Percentiles rank a stretch among this genome's conserved stretches.
Conservation (phyloP, 2,329 filamentous ascomycete species). For the Verticillium zaregamsianum region DNA sequence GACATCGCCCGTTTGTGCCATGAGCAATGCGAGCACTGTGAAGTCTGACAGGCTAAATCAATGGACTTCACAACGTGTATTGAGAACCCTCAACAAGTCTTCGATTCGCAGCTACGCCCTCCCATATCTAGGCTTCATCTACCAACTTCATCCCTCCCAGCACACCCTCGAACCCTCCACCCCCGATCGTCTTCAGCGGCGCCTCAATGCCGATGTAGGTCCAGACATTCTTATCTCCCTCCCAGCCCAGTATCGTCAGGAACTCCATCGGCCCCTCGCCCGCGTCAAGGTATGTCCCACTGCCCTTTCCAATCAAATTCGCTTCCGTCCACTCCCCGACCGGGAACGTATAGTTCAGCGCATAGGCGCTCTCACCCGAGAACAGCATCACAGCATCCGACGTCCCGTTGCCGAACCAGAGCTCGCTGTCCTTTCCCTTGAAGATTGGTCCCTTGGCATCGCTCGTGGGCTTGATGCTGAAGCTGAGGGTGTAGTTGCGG, state of each 20-base stretch:
- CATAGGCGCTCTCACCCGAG: conserved; percentile 11
- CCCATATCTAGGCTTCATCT: conserved; percentile 1
- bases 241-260: conserved; percentile 10
- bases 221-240: conserved; percentile 8
- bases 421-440: conserved; percentile 10
- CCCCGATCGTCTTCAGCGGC: conserved; percentile 8
- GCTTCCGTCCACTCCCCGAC: conserved; percentile 10
- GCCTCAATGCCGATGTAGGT: conserved; percentile 9
- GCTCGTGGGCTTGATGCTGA: conserved; percentile 27
- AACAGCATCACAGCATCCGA: conserved; percentile 10
- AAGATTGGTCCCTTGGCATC: conserved; percentile 8
- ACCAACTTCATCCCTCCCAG: conserved; percentile 10
- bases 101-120: no score
- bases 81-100: no score
- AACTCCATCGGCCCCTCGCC: conserved; percentile 9
- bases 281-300: conserved; percentile 9
- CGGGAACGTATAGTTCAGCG: conserved; percentile 13
- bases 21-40: no score
- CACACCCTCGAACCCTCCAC: conserved; percentile 7
- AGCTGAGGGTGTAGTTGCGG: conserved; percentile 49
- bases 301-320: conserved; percentile 7
- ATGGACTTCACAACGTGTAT: no score
- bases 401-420: conserved; percentile 13
- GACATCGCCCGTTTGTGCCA: no score
- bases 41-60: background rate